Evolutionary conservation across 2,329 filamentous ascomycete genomes (phyloP).

Genomic region (Pseudofabraea citricarpa): DNA sequence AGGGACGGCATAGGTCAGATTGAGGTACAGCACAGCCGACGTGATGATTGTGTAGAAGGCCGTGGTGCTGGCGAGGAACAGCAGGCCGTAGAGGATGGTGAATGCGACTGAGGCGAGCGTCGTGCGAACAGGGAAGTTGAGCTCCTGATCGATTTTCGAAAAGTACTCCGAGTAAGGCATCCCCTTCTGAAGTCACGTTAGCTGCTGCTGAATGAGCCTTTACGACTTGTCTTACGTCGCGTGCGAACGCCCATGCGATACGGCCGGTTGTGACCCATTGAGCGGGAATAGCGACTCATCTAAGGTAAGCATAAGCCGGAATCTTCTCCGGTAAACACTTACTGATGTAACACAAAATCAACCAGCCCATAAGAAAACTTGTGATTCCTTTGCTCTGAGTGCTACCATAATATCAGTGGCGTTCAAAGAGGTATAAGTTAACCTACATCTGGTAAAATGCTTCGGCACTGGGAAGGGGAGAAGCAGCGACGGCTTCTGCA

Average conservation of each 20-base stretch:
- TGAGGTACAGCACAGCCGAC: conserved; percentile 71
- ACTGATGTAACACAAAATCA: neutral
- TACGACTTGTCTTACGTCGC: conserved; percentile 65
- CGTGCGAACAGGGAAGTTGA: conserved; percentile 3
- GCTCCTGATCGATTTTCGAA: conserved; percentile 4
- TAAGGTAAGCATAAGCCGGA: neutral
- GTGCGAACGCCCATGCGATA: conserved; percentile 69
- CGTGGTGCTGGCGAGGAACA: conserved; percentile 71
- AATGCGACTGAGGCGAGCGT: conserved; percentile 43
- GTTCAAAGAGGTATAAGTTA: neutral
- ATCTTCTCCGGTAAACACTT: neutral
- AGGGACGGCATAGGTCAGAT: conserved; percentile 68
- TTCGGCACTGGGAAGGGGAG: conserved; percentile 67
- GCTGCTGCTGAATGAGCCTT: conserved; percentile 42
- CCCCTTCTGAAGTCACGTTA: conserved; percentile 20
- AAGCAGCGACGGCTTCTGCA: conserved; percentile 55
- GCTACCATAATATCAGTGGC: neutral
- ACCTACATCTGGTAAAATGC: conserved; percentile 57
- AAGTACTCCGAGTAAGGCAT: conserved; percentile 54
- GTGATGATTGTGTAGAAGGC: conserved; percentile 76
- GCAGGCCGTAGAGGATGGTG: conserved; percentile 61
- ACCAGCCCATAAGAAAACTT: conserved; percentile 33
- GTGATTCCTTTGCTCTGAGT: conserved; percentile 27
- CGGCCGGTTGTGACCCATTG: conserved; percentile 51
- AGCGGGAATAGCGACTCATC: neutral